These are phyloP conservation scores for Sanghuangporus baumii DNA, from an alignment of 1,284 basidiomycete species.

Conservation along the genomic window DNA sequence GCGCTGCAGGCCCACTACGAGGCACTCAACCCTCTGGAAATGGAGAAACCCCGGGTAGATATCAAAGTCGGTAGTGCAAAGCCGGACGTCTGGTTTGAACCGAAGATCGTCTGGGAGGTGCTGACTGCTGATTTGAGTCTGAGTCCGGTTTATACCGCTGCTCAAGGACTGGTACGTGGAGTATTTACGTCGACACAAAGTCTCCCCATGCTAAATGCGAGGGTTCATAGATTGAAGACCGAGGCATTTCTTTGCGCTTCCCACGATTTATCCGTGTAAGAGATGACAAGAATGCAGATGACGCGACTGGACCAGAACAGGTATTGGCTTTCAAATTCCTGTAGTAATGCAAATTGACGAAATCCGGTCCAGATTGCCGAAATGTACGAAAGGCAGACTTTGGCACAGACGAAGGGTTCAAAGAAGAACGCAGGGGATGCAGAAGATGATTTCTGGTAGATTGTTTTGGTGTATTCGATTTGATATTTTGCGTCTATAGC, in stretches of 20 bases:
- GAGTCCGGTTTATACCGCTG: constrained; percentile 96
- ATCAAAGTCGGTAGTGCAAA: constrained; percentile 86
- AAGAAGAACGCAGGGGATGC: constrained; percentile 63
- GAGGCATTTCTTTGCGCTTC: constrained; percentile 94
- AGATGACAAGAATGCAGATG: constrained; percentile 90
- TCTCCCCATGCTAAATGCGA: constrained; percentile 8
- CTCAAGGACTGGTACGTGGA: constrained; percentile 81
- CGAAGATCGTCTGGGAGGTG: constrained; percentile 96
- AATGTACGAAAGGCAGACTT: constrained; percentile 89
- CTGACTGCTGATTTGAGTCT: constrained; percentile 94
- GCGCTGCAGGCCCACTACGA: constrained; percentile 79
- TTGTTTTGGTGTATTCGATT: background rate
- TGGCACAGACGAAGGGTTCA: constrained; percentile 62
- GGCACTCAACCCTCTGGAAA: constrained; percentile 76
- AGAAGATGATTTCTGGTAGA: constrained; percentile 88
- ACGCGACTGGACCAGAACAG: constrained; percentile 91
- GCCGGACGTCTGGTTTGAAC: constrained; percentile 94
- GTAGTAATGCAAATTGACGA: constrained; percentile 17
- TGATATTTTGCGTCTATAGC: background rate
- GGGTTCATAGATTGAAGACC: constrained; percentile 64
- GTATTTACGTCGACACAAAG: background rate
- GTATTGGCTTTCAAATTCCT: constrained; percentile 34
- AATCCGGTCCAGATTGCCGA: constrained; percentile 69
- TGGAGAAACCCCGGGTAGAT: constrained; percentile 63
- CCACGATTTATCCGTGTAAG: constrained; percentile 89